Base-by-base conservation (phyloP, 176 grass and related monocot species). In the Alloteropsis semialata region DNA sequence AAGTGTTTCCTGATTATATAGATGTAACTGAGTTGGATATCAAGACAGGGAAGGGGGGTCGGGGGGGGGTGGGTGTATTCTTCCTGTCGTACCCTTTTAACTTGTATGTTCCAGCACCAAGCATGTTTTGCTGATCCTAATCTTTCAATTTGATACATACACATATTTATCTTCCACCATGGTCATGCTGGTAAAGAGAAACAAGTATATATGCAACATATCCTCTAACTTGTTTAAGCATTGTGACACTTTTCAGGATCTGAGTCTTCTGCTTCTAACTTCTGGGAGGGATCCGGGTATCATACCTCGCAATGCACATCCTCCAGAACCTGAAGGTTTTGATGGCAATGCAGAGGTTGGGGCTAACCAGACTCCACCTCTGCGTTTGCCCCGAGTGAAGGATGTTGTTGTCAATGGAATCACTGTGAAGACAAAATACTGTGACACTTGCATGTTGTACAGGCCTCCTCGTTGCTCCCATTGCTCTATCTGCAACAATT, bases 401-500 rank as follows among this genome's bases (percentile, higher is more conserved):
- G 94, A 97, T 74, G 90, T 97, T 49, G 84, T 86, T 81, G 94
- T 97, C 61, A 97, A 97, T 76, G 91, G 91, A 59, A 80, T 94
- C 51, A 88, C 87, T 66, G 91, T 97, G 83, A 97, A 97, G 85
- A 90, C 92, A 65, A 97, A 97, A 69, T 97, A 97, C 78, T 97
- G 94, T 60, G 94, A 97, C 49, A 97, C 94, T 65, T 97, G 94
- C 82, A 97, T 97, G 94, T 46, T 97, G 58, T 97, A 97, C 89
- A 87, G 94, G 32, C 94, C 94, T 81, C 94, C 91, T 79, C 92
- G 94, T n/a, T 97, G 94, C 75, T 97, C 94, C 22, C 94, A 97
- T 75, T 97, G 94, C 87, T 94, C 91, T 57, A 97, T 97, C 74
- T 97, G 94, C 88, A 94, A 97, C 88, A 97, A 97, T 61, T 97